Evolutionary conservation across 495 filamentous ascomycete genomes (phyloP).

Genomic region (Xylaria castorea): DNA sequence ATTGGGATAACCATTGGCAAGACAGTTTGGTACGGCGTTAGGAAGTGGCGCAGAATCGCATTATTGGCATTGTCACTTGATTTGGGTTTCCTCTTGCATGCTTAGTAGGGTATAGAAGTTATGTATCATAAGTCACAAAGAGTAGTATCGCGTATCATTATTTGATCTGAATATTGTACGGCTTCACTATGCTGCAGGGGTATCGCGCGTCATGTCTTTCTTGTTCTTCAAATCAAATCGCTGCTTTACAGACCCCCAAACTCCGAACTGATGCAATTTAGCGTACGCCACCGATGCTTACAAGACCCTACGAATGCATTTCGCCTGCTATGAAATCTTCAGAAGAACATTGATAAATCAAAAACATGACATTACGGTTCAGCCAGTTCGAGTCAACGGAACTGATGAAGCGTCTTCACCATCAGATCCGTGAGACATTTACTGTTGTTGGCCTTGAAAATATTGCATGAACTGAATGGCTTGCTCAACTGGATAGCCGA

Average conservation of each 20-base stretch:
- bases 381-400: background rate
- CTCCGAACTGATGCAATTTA: slow-evolving; percentile 22
- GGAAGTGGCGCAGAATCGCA: background rate
- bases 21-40: slow-evolving; percentile 13
- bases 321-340: background rate
- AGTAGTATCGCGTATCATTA: background rate
- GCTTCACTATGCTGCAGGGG: background rate
- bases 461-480: slow-evolving; percentile 73
- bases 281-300: background rate
- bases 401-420: background rate
- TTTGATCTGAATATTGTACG: background rate
- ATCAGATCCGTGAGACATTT: background rate
- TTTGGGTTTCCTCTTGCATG: background rate
- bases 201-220: background rate
- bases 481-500: slow-evolving; percentile 84
- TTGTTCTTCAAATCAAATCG: slow-evolving; percentile 3
- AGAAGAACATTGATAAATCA: background rate
- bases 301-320: background rate
- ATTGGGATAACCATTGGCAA: slow-evolving; percentile 2
- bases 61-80: background rate
- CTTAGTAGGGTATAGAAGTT: background rate
- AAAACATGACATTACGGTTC: background rate
- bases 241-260: slow-evolving; percentile 1
- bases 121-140: slow-evolving; percentile 12
- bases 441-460: slow-evolving; percentile 43